These are phyloP conservation scores for Berkeleyomyces basicola DNA, from an alignment of 2,329 filamentous ascomycete species.

Conservation along the genomic window DNA sequence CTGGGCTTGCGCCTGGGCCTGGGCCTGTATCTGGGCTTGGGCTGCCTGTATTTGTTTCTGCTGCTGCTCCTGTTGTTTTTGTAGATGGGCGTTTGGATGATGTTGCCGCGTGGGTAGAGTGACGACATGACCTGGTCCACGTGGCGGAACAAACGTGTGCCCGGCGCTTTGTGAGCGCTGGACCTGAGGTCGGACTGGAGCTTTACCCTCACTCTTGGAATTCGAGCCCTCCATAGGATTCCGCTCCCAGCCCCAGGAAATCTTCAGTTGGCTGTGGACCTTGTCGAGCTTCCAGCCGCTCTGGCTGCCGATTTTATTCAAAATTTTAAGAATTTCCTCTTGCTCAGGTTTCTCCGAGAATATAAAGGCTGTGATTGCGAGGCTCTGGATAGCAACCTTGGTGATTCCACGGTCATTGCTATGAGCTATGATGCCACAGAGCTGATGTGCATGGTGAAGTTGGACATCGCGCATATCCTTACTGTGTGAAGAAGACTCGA, in stretches of 20 bases:
- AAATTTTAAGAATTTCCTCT: slow-evolving; percentile 61
- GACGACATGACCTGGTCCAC: neutral
- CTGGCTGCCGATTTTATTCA: slow-evolving; percentile 57
- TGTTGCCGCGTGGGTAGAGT: slow-evolving; percentile 8
- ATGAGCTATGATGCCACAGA: slow-evolving; percentile 80
- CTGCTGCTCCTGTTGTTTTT: slow-evolving; percentile 13
- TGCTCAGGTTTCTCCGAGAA: slow-evolving; percentile 55
- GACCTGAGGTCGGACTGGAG: neutral
- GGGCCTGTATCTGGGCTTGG: slow-evolving; percentile 13
- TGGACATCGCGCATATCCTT: slow-evolving; percentile 55
- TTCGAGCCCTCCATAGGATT: neutral
- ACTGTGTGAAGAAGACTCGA: slow-evolving; percentile 39
- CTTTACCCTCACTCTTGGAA: neutral
- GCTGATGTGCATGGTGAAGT: slow-evolving; percentile 60
- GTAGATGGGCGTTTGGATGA: slow-evolving; percentile 6
- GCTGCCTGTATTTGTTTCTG: slow-evolving; percentile 12
- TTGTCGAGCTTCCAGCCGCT: slow-evolving; percentile 65
- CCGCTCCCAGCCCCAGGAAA: slow-evolving; percentile 57
- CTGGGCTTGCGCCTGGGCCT: neutral
- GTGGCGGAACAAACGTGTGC: neutral
- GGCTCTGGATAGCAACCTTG: slow-evolving; percentile 60
- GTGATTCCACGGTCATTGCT: slow-evolving; percentile 66
- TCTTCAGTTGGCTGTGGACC: slow-evolving; percentile 55
- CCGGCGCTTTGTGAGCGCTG: neutral
- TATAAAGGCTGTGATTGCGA: slow-evolving; percentile 61